These are phyloP conservation scores for Syzygium jambos DNA, from an alignment of 345 rosid species.

Conservation along the genomic window DNA sequence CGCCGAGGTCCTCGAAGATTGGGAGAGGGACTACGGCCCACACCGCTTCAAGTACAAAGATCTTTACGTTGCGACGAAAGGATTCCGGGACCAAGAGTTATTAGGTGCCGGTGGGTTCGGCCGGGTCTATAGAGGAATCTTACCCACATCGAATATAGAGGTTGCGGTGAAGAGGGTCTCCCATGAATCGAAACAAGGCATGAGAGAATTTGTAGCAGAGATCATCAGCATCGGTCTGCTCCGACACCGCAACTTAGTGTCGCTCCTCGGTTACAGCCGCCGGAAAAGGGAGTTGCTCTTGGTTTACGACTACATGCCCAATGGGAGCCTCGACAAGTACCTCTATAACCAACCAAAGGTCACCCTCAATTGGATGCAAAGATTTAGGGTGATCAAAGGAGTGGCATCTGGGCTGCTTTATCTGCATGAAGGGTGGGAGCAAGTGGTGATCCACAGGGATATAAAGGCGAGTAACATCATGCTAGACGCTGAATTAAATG, in stretches of 20 bases:
- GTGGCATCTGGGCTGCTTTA: background rate
- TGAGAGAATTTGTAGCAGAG: slow-evolving; percentile 44
- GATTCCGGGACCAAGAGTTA: slow-evolving; percentile 47
- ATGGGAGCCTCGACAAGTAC: slow-evolving; percentile 8
- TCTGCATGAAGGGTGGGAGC: background rate
- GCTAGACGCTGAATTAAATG: slow-evolving; percentile 25
- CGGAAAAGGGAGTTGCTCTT: slow-evolving; percentile 40
- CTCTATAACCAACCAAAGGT: slow-evolving; percentile 19
- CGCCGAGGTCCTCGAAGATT: background rate
- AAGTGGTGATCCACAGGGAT: background rate
- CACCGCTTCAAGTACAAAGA: slow-evolving; percentile 60
- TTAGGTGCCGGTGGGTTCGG: slow-evolving; percentile 70
- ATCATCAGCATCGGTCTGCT: slow-evolving; percentile 34
- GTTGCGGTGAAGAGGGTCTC: slow-evolving; percentile 69
- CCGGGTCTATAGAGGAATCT: slow-evolving; percentile 46
- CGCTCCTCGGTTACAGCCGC: slow-evolving; percentile 50
- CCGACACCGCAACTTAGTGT: slow-evolving; percentile 45
- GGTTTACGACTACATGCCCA: slow-evolving; percentile 53
- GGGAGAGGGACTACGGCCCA: slow-evolving; percentile 23
- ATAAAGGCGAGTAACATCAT: slow-evolving; percentile 26
- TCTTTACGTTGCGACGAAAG: slow-evolving; percentile 54
- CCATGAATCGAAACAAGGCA: slow-evolving; percentile 57
- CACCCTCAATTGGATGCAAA: slow-evolving; percentile 12
- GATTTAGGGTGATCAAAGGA: background rate
- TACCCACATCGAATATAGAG: slow-evolving; percentile 30